Conservation (phyloP, 768 basidiomycete species). For the Lepiota subincarnata region DNA sequence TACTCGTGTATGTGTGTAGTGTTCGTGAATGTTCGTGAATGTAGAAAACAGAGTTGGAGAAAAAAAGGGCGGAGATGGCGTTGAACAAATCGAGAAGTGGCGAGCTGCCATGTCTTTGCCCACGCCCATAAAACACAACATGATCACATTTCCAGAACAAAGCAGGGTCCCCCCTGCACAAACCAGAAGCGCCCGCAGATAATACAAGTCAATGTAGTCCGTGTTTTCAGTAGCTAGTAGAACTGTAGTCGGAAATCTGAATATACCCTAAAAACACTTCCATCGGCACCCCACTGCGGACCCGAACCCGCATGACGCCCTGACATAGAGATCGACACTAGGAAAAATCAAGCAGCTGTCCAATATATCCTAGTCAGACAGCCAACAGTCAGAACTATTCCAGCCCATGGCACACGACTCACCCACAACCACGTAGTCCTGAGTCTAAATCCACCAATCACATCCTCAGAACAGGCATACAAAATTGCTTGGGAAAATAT, state of each 20-base stretch:
- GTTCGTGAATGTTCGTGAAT: background rate
- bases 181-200: background rate
- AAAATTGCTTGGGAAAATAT: constrained; percentile 87
- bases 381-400: background rate
- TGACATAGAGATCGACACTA: background rate
- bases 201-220: background rate
- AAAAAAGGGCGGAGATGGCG: background rate
- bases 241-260: too few relatives aligned
- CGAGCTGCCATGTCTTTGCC: constrained; percentile 3
- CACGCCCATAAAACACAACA: background rate
- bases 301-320: background rate
- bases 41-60: background rate
- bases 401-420: background rate
- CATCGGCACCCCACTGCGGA: background rate
- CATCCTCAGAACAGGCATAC: constrained; percentile 62
- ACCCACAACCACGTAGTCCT: background rate
- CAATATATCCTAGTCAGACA: constrained; percentile 2
- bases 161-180: background rate
- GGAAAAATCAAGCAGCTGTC: background rate
- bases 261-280: background rate
- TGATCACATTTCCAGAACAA: background rate
- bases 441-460: background rate
- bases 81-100: background rate
- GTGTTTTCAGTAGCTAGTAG: too few relatives aligned
- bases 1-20: background rate